Percentiles rank a stretch among this genome's conserved stretches.
These are phyloP conservation scores for Rhynchospora breviuscula DNA, from an alignment of 176 grass and related monocot genomes.

Conservation along the genomic window DNA sequence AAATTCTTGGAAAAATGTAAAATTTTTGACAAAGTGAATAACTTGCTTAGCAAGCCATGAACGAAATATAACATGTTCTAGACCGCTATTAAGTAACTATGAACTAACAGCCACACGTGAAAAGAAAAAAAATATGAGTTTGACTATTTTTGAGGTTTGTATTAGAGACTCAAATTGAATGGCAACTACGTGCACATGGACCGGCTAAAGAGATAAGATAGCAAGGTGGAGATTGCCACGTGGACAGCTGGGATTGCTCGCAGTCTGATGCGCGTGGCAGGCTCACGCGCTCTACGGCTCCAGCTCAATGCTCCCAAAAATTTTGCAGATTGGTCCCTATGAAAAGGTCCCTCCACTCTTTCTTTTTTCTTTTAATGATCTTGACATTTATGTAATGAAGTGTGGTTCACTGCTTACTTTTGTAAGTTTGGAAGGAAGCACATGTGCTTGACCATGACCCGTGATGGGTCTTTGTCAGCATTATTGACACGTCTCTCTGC, in stretches of 20 bases:
- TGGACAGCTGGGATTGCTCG: neutral
- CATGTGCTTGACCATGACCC: neutral
- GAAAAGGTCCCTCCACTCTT: neutral
- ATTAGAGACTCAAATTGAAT: too few species aligned
- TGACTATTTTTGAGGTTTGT: too few species aligned
- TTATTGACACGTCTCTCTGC: neutral
- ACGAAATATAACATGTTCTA: too few species aligned
- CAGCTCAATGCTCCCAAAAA: neutral
- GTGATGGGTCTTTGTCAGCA: neutral
- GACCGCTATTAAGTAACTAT: too few species aligned
- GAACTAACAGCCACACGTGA: too few species aligned
- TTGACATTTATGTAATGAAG: neutral
- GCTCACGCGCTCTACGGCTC: neutral
- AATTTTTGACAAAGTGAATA: too few species aligned
- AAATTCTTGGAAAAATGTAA: too few species aligned
- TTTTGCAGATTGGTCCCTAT: neutral
- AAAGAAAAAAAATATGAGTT: too few species aligned
- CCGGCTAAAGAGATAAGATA: neutral
- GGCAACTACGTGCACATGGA: neutral
- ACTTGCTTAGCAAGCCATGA: too few species aligned
- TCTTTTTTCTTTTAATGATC: neutral
- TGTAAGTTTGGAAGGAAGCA: neutral
- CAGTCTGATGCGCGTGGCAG: slow-evolving; percentile 7
- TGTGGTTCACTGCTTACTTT: neutral
- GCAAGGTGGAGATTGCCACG: neutral